A percentile compares a stretch with the other conserved stretches of the same genome.
Evolutionary conservation across 1,284 basidiomycete species (phyloP).

Genomic region (Austroboletus novae-zelandiae): DNA sequence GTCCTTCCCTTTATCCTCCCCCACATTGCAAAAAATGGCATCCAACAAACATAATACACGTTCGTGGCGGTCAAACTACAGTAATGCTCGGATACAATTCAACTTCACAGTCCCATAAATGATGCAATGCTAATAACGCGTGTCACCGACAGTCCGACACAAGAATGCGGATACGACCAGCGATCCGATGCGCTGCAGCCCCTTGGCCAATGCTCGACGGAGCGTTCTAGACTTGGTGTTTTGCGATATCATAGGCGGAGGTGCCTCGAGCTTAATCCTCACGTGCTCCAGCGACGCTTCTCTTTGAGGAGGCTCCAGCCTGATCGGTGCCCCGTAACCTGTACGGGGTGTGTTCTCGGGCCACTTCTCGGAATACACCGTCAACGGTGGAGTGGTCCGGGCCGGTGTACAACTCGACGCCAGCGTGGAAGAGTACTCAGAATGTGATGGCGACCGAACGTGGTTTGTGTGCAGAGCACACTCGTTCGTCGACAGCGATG

Average conservation of each 20-base stretch:
- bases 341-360: constrained; percentile 25
- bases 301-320: constrained; percentile 23
- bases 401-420: constrained; percentile 32
- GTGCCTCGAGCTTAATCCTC: constrained; percentile 22
- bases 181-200: constrained; percentile 28
- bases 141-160: constrained; percentile 28
- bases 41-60: constrained; percentile 4
- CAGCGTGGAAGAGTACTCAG: constrained; percentile 27
- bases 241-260: constrained; percentile 23
- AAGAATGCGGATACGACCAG: constrained; percentile 32
- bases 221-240: constrained; percentile 24
- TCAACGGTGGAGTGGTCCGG: constrained; percentile 34
- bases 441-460: constrained; percentile 21
- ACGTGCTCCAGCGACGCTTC: constrained; percentile 24
- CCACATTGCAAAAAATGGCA: constrained; percentile 13
- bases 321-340: constrained; percentile 23
- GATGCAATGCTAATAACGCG: constrained; percentile 1
- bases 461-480: constrained; percentile 14
- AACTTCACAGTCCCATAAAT: constrained; percentile 28
- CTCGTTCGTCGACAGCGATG: constrained; percentile 29
- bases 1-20: constrained; percentile 14
- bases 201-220: constrained; percentile 24
- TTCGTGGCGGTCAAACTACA: constrained; percentile 16
- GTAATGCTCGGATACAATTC: constrained; percentile 24
- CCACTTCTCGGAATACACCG: constrained; percentile 33